Evolutionary conservation across 441 rosid genomes (phyloP).

Genomic region (Caryocar brasiliense): DNA sequence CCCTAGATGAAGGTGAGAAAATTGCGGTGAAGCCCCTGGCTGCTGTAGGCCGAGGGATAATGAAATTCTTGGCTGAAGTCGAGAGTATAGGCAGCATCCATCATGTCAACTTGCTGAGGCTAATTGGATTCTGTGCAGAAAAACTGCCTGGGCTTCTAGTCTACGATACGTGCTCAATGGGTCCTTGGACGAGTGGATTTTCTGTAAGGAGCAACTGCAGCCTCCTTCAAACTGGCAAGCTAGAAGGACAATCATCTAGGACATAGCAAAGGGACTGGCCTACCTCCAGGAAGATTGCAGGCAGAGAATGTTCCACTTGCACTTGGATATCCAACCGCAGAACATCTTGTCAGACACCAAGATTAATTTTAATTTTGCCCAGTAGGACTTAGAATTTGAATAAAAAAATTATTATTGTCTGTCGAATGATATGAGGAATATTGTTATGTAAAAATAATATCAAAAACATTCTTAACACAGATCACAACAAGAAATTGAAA

Average conservation of each 20-base stretch:
- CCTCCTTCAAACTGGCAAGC: constrained; percentile 4
- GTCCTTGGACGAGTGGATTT: constrained; percentile 8
- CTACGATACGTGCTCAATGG: constrained; percentile 16
- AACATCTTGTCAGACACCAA: constrained; percentile 13
- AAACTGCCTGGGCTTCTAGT: constrained; percentile 4
- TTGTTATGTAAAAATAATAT: too few species aligned
- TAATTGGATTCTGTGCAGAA: constrained; percentile 14
- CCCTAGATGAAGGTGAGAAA: neutral
- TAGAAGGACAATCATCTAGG: constrained; percentile 2
- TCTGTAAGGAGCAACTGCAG: neutral
- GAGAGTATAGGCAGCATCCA: constrained; percentile 13
- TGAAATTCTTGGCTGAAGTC: constrained; percentile 6
- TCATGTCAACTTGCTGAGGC: constrained; percentile 6
- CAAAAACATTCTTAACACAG: too few species aligned
- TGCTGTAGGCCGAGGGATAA: constrained; percentile 8
- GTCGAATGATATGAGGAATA: too few species aligned
- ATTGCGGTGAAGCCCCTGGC: constrained; percentile 14
- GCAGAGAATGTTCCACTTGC: constrained; percentile 5
- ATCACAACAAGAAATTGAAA: too few species aligned
- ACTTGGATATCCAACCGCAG: constrained; percentile 16
- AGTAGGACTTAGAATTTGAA: too few species aligned
- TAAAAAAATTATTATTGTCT: too few species aligned
- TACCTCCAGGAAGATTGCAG: constrained; percentile 16
- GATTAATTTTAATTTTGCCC: too few species aligned
- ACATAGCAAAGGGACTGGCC: constrained; percentile 12